Evolutionary conservation across 345 rosid genomes (phyloP), one percentile per base, ranked within the genome.

Genomic region (Noccaea caerulescens): DNA sequence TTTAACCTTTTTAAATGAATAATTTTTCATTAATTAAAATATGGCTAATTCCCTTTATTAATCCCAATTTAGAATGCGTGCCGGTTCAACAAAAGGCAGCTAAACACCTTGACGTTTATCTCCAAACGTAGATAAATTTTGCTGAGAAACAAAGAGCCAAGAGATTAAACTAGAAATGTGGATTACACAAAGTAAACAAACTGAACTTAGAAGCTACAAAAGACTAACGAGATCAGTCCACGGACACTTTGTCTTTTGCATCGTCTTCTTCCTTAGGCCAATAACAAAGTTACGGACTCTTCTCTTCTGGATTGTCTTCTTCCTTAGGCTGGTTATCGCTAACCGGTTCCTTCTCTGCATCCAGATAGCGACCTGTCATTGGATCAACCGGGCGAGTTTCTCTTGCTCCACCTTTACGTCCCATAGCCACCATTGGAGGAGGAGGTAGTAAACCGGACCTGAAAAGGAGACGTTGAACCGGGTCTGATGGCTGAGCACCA

Each of bases 401-500:
- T 33, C 88, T 56, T 20, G 76, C 70, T 51, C 88, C 98, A 14
- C 98, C 96, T 80, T 94, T 91, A 59, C 84, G 91, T 55, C 85
- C 93, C 93, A 91, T 85, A 53, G 84, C 96, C 37, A 84, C 76
- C 96, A 88, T 84, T 38, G 96, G 96, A 4, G 93, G 96, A 12
- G 97, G 95, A 8, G 99, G 97, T 13, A 93, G 84, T 55, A 94
- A 8, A 34, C 97, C 95, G 13, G 99, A 86, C 75, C 97, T 82
- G 80, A 87, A 92, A 33, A 92, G 89, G 54, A 89, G 82, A 45
- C 80, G 86, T 45, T 89, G 87, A 63, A 89, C 90, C 0, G 93
- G 98, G 9, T 92, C 90, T 20, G 96, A 91, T 71, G 99, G 83
- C 82, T 89, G 96, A 57, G 97, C 99, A 72, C 98, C 98, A 47